Evolutionary conservation across 2,329 filamentous ascomycete species (phyloP), one percentile per base, ranked within the genome.

Genomic region (Paracoccidioides lutzii): DNA sequence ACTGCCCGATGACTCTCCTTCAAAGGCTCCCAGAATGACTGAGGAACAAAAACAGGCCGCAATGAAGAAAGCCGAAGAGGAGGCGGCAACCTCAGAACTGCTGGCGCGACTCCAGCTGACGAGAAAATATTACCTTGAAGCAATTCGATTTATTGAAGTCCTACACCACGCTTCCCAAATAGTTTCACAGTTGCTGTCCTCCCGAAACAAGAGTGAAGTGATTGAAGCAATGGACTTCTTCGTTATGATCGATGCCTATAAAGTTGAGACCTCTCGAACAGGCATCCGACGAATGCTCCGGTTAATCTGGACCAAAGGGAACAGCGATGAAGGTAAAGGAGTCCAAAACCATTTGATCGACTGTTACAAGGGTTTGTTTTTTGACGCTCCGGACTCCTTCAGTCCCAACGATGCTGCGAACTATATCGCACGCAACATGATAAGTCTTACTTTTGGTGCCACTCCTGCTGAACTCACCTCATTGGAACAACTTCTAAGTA

Each of bases 181-280:
- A 2, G 84, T 97, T 38, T 89, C 86, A 59, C 91, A 96, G 70
- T 78, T 98, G 15, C 79, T 98, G 3, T 88, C 89, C 5, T 94
- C 93, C 35, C 88, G 88, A 66, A 98, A 98, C 76, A 98, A 98
- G 78, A 95, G 88, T 64, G 93, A 98, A 69, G 88, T 97, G 32
- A 95, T 98, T 59, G 94, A 98, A 70, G 93, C 94, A 14, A 98
- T 98, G 83, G 93, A 98, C 68, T 98, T 94, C 72, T 95, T 98
- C 63, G 90, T 94, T 63, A 83, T 95, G 46, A 86, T 93, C 46
- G 90, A 98, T 69, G 91, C 90, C 5, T 97, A 97, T 78, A 93
- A 94, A 69, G 85, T 98, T 57, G 88, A 96, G 69, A 88, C 93
- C 62, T 90, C 94, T 66, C 90, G 95, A 69, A 75, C 85, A 42